Evolutionary conservation across 2,329 filamentous ascomycete species (phyloP).

Genomic region (Monosporascus sp.): DNA sequence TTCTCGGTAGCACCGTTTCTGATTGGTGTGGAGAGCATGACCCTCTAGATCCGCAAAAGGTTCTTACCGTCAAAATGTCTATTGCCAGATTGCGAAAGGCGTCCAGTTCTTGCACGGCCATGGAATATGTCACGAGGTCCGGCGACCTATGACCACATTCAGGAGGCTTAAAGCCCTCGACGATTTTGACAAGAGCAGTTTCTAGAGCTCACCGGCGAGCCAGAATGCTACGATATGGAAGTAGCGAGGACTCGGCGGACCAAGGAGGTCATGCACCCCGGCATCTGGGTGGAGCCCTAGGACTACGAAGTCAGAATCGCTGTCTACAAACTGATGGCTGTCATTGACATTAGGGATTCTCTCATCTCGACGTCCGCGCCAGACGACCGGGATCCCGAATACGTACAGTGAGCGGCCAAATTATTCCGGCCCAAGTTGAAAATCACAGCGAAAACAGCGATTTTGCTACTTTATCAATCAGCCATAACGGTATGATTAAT

Average conservation of each 20-base stretch:
- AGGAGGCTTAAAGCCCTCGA: neutral
- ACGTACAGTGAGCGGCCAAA: too few relatives aligned
- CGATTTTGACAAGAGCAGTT: neutral
- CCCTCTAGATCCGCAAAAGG: neutral
- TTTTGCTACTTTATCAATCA: too few relatives aligned
- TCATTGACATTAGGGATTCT: neutral
- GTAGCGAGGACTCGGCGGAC: neutral
- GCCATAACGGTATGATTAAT: too few relatives aligned
- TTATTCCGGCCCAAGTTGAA: too few relatives aligned
- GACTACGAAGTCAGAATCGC: neutral
- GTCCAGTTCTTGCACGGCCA: conserved; percentile 1
- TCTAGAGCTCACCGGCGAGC: neutral
- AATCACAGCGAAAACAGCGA: too few relatives aligned
- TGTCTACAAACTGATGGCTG: neutral
- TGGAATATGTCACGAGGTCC: conserved; percentile 1
- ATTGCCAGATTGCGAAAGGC: neutral
- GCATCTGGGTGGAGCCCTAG: neutral
- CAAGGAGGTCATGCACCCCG: neutral
- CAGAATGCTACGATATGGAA: neutral
- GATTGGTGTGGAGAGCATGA: neutral
- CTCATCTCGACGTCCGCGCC: neutral
- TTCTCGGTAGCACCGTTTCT: neutral
- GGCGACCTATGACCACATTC: conserved; percentile 2
- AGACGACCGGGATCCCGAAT: neutral
- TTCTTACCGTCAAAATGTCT: neutral